Percentiles rank a stretch among this genome's conserved stretches.
Evolutionary conservation across 148 eudicot species (phyloP).

Genomic region (Chenopodium quinoa): DNA sequence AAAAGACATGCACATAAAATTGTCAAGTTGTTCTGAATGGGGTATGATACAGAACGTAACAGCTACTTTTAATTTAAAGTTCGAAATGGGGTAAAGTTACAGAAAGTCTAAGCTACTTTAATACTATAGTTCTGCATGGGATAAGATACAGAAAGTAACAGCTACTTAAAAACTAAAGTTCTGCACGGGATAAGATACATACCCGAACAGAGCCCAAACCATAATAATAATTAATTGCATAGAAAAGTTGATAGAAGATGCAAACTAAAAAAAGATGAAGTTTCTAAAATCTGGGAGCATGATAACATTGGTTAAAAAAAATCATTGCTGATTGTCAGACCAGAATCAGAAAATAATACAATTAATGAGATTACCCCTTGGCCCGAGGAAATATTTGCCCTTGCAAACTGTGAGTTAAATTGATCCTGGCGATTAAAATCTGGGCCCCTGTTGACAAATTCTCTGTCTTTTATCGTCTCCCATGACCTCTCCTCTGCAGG

Average conservation of each 20-base stretch:
- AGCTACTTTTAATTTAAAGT: background rate
- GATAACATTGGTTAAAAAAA: background rate
- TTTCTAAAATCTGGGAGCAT: background rate
- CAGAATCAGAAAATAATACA: background rate
- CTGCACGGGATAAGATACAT: background rate
- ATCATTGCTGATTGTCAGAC: background rate
- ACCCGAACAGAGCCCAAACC: background rate
- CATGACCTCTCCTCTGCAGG: slow-evolving; percentile 80
- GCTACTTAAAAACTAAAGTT: background rate
- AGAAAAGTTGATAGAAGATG: background rate
- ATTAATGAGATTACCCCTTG: slow-evolving; percentile 47
- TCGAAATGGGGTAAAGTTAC: background rate
- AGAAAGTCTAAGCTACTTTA: background rate
- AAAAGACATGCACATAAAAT: too few relatives aligned
- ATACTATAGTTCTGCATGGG: background rate
- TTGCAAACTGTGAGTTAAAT: slow-evolving; percentile 51
- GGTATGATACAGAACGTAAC: background rate
- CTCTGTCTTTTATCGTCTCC: slow-evolving; percentile 66
- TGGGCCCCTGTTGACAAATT: slow-evolving; percentile 38
- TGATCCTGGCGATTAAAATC: slow-evolving; percentile 58
- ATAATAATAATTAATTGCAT: background rate
- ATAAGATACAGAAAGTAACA: background rate
- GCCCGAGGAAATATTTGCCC: slow-evolving; percentile 49
- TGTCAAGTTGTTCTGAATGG: background rate
- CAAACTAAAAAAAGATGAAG: background rate